Evolutionary conservation across 495 filamentous ascomycete genomes (phyloP), one percentile per base, ranked within the genome.

Genomic region (Lepidopterella palustris): DNA sequence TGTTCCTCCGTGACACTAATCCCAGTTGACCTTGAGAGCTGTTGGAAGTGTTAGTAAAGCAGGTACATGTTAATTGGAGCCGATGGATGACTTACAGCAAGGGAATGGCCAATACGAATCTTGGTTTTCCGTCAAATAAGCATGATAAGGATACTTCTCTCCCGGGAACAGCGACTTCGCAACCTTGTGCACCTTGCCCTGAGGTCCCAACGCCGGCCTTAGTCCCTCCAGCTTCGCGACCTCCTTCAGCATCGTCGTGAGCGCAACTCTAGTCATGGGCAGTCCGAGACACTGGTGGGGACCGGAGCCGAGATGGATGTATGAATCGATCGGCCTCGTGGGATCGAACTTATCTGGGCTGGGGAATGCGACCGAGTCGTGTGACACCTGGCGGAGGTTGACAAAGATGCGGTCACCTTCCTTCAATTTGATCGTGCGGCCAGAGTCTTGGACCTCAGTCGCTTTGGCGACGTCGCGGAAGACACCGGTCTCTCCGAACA

Each of bases 381-480:
- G 69, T 1, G 65, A 68, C 3, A 67, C 73, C 26, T 68, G 58
- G 23, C 62, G 76, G 66, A 83, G 61, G 60, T 82, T 78, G 45
- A 79, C 73, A n/a, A 79, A 64, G 28, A 84, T 59, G 21, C 67
- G 54, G 48, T 82, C 74, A 32, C 79, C 79, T 0, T 69, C 53
- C 42, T 81, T 77, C 50, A 83, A 52, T 6, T 67, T 59, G 55
- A 80, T 26, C n/a, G 71, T 74, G 45, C 68, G 64, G 15, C 72
- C 75, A 10, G 70, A 68, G 49, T 80, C 78, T 5, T 73, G 67
- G 35, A 82, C 61, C 11, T 72, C 71, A 0, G 68, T 73, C 5
- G 72, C 65, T 53, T 29, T 23, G 9, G 62, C 51, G 6, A 61
- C 62, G 4, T 40, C 20, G 35, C 72, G 67, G 27, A 63, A 25